phyloP scores from a whole-genome alignment of 495 filamentous ascomycete species.

The Echria macrotheca region DNA sequence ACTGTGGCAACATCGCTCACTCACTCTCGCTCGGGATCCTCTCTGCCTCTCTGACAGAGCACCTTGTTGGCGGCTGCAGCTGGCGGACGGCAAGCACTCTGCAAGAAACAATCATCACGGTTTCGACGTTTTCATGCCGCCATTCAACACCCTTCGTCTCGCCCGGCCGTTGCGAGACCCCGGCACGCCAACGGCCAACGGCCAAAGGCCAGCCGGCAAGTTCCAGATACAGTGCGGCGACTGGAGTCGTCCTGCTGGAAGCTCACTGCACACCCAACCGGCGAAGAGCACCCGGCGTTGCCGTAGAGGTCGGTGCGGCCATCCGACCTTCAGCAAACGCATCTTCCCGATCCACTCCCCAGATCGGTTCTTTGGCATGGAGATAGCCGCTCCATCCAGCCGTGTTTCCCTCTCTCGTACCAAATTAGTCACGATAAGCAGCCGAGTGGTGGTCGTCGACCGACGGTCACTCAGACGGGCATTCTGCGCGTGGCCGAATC shows the following conservation, averaged over 20 bases:
- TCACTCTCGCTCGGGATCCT: no score
- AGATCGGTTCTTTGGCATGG: slow-evolving; percentile 15
- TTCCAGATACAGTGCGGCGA: no score
- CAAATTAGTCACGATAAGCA: slow-evolving; percentile 12
- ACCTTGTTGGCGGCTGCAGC: no score
- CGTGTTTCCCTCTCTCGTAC: slow-evolving; percentile 3
- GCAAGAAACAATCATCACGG: background rate
- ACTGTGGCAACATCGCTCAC: no score
- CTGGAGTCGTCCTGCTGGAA: no score
- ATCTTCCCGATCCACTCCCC: slow-evolving; percentile 7
- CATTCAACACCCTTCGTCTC: no score
- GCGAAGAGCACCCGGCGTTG: background rate
- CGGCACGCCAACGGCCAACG: no score
- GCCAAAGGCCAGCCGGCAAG: no score
- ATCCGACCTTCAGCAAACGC: background rate
- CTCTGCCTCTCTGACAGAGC: no score
- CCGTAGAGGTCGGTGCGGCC: background rate
- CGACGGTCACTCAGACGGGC: background rate
- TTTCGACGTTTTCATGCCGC: no score
- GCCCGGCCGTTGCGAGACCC: no score
- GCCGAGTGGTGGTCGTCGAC: no score
- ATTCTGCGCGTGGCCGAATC: slow-evolving; percentile 3
- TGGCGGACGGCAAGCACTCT: background rate
- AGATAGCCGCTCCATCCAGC: slow-evolving; percentile 19
- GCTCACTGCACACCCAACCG: background rate